Evolutionary conservation across 2,329 filamentous ascomycete genomes (phyloP).

Genomic region (Cladophialophora exuberans): DNA sequence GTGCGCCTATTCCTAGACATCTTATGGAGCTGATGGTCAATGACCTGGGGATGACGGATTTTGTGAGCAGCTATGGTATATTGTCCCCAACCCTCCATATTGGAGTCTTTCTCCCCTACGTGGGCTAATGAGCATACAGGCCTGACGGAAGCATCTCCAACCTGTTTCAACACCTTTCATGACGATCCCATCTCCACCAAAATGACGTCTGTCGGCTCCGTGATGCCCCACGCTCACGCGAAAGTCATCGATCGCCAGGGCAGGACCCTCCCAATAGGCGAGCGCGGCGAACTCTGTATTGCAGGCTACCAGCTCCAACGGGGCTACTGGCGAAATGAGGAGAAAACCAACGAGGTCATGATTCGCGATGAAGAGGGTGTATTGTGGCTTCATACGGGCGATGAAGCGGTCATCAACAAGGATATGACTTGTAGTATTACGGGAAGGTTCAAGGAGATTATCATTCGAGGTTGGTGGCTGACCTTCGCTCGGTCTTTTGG

Average conservation of each 20-base stretch:
- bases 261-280: conserved; percentile 67
- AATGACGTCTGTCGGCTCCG: conserved; percentile 72
- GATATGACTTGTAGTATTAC: conserved; percentile 73
- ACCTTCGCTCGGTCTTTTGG: background rate
- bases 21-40: conserved; percentile 74
- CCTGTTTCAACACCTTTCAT: conserved; percentile 79
- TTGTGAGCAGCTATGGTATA: conserved; percentile 64
- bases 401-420: conserved; percentile 56
- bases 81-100: too few relatives aligned
- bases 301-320: conserved; percentile 72
- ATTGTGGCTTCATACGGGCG: conserved; percentile 69
- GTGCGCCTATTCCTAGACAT: conserved; percentile 73
- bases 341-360: conserved; percentile 74
- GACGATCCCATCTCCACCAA: conserved; percentile 69
- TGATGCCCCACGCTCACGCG: conserved; percentile 74
- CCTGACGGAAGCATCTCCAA: conserved; percentile 77
- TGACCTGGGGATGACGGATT: conserved; percentile 74
- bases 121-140: too few relatives aligned
- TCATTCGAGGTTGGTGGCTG: conserved; percentile 62
- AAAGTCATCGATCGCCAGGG: conserved; percentile 76
- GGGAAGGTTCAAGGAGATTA: conserved; percentile 77
- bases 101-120: too few relatives aligned
- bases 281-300: conserved; percentile 74
- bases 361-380: conserved; percentile 62
- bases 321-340: conserved; percentile 67